Conservation (phyloP, 2,329 filamentous ascomycete genomes). For the Alternaria tenuissima region DNA sequence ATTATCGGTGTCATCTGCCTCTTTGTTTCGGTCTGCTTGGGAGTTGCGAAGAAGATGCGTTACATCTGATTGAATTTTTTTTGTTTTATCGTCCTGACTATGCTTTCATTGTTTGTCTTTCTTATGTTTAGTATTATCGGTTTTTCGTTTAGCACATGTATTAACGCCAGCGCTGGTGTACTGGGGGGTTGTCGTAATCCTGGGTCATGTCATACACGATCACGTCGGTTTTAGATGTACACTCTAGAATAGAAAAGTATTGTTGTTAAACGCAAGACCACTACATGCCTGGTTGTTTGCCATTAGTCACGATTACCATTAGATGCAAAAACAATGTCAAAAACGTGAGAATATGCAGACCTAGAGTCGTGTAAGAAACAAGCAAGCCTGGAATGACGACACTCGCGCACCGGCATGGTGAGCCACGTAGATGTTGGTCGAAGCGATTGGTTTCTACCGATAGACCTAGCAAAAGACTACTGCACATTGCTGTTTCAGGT, state of each 20-base stretch:
- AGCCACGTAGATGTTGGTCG: neutral
- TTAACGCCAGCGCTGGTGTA: slow-evolving; percentile 17
- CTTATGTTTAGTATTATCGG: neutral
- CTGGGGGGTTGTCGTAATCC: slow-evolving; percentile 8
- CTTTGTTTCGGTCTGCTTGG: slow-evolving; percentile 52
- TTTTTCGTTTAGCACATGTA: slow-evolving; percentile 6
- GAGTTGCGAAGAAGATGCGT: slow-evolving; percentile 54
- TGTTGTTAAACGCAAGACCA: neutral
- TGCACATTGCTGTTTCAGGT: neutral
- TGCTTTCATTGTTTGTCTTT: slow-evolving; percentile 5
- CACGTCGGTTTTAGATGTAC: slow-evolving; percentile 13
- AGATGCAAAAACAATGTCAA: neutral
- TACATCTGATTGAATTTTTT: slow-evolving; percentile 45
- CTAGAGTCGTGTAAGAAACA: neutral
- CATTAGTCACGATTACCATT: too few species aligned
- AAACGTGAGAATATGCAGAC: neutral
- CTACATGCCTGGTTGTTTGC: neutral
- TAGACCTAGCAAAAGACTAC: neutral
- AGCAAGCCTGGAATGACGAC: neutral
- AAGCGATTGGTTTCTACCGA: neutral
- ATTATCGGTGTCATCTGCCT: slow-evolving; percentile 64
- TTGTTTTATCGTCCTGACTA: neutral
- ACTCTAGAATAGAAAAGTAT: slow-evolving; percentile 19
- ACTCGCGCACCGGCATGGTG: neutral
- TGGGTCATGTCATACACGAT: slow-evolving; percentile 11